Evolutionary conservation across 805 yeast species (phyloP).

Genomic region (Teunomyces stri): DNA sequence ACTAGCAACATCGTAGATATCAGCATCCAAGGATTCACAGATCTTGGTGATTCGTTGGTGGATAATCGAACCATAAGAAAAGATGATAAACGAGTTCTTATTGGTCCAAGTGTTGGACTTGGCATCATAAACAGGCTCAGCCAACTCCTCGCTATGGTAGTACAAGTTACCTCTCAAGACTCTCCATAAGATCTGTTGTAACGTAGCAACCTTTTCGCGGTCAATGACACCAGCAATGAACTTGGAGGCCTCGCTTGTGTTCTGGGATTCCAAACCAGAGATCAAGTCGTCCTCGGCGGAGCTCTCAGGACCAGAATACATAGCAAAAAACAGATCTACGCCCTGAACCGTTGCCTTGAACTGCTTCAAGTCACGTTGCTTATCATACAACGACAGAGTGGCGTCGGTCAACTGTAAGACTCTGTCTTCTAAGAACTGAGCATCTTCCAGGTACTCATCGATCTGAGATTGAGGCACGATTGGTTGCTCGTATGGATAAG

Average conservation of each 20-base stretch:
- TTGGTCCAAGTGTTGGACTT: constrained; percentile 55
- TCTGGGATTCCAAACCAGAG: constrained; percentile 36
- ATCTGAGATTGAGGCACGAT: constrained; percentile 53
- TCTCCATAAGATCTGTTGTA: constrained; percentile 89
- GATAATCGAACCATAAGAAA: constrained; percentile 84
- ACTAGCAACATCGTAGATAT: constrained; percentile 58
- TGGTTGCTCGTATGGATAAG: constrained; percentile 32
- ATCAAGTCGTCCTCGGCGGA: constrained; percentile 32
- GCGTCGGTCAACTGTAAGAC: constrained; percentile 70
- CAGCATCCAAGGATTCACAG: constrained; percentile 87
- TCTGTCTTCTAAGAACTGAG: constrained; percentile 69
- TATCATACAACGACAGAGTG: constrained; percentile 57
- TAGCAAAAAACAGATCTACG: constrained; percentile 33
- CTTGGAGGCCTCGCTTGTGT: constrained; percentile 20
- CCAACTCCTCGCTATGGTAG: constrained; percentile 70
- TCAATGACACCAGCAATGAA: constrained; percentile 82
- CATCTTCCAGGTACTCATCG: constrained; percentile 66
- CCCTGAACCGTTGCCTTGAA: constrained; percentile 51
- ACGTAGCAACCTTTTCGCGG: constrained; percentile 61
- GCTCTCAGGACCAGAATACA: constrained; percentile 18
- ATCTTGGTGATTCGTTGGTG: constrained; percentile 73
- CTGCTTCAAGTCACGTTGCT: constrained; percentile 68
- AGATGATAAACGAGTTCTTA: constrained; percentile 82
- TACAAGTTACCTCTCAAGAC: constrained; percentile 88
- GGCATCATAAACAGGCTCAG: constrained; percentile 64